Evolutionary conservation across 1,139 yeast species (phyloP).

Genomic region (Saccharomycopsis phalli): DNA sequence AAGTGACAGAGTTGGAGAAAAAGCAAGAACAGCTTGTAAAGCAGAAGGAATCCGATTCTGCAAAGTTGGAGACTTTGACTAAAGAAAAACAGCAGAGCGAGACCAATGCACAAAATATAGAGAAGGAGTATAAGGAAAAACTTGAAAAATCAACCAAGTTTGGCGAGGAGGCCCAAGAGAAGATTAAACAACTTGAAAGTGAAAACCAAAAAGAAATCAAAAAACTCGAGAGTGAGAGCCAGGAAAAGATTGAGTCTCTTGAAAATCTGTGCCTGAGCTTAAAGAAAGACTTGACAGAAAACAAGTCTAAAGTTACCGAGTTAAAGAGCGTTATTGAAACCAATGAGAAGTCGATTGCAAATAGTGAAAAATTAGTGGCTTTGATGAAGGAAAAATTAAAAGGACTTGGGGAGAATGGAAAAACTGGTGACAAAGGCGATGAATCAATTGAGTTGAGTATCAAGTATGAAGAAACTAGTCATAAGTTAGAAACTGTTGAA

Average conservation of each 20-base stretch:
- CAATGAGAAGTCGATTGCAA: neutral
- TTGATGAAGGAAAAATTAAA: neutral
- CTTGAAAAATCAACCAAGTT: neutral
- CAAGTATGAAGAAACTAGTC: conserved; percentile 5
- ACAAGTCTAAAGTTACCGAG: no score
- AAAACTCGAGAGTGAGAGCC: neutral
- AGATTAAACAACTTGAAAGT: conserved; percentile 1
- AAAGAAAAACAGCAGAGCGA: conserved; percentile 2
- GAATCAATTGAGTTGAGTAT: conserved; percentile 6
- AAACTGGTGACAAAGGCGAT: neutral
- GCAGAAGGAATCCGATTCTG: neutral
- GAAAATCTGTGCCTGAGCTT: no score
- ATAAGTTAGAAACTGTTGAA: neutral
- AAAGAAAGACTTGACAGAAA: no score
- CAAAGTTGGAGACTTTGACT: neutral
- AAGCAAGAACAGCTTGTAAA: conserved; percentile 2
- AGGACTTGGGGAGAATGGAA: neutral
- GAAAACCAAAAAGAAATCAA: neutral
- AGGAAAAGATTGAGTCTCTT: neutral
- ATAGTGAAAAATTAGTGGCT: neutral
- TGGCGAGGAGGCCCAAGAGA: neutral
- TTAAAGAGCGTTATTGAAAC: neutral
- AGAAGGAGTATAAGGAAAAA: conserved; percentile 2
- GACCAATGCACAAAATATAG: conserved; percentile 3
- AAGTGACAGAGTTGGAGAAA: conserved; percentile 3